phyloP scores from a whole-genome alignment of 176 grass and related monocot genomes.

The Cymbopogon citratus region DNA sequence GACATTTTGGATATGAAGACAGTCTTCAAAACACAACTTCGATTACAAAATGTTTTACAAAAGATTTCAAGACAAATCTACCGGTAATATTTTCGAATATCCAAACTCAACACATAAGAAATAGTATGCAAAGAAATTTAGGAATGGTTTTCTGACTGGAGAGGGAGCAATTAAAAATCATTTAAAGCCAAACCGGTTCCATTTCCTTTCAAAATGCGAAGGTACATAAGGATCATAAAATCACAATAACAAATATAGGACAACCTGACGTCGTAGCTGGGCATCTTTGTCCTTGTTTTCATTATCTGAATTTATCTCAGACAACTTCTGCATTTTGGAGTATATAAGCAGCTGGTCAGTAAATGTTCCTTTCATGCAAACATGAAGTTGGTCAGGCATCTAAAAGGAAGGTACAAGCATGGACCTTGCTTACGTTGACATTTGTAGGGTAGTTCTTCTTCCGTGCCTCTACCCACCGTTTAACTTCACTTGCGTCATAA shows the following conservation, averaged over 20 bases:
- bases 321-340: conserved; percentile 60
- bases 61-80: not conserved
- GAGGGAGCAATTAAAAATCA: not conserved
- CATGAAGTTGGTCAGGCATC: not conserved
- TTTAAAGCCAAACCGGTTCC: conserved; percentile 17
- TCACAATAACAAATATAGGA: not conserved
- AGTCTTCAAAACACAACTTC: not conserved
- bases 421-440: conserved; percentile 61
- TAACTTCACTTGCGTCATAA: conserved; percentile 79
- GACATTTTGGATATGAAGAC: not conserved
- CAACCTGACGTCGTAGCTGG: conserved; percentile 60
- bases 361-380: conserved; percentile 16
- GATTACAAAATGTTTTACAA: not conserved
- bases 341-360: not conserved
- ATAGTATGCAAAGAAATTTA: not conserved
- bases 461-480: conserved; percentile 79
- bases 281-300: conserved; percentile 45
- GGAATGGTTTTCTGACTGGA: not conserved
- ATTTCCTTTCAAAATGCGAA: not conserved
- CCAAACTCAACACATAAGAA: not conserved
- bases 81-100: not conserved
- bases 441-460: conserved; percentile 77
- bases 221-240: conserved; percentile 5
- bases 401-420: conserved; percentile 11
- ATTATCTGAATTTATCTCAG: conserved; percentile 14